A percentile compares a stretch with the other conserved stretches of the same genome.
Evolutionary conservation across 1,139 yeast genomes (phyloP).

Genomic region (Diutina sp.): DNA sequence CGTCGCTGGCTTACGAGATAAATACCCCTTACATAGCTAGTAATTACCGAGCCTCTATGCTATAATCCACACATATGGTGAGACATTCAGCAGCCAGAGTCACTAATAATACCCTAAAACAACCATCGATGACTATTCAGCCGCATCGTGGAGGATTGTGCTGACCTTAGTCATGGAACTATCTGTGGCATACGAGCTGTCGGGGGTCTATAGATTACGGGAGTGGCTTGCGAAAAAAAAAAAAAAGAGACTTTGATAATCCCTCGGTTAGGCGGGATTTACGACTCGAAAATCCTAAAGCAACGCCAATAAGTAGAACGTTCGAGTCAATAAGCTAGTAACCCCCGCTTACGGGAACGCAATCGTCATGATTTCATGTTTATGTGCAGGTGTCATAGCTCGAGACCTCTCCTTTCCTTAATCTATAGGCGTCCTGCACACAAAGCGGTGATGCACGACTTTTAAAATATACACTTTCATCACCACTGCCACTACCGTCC

Average conservation of each 20-base stretch:
- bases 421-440: not conserved
- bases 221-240: not conserved
- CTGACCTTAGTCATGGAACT: not conserved
- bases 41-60: not conserved
- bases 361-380: not conserved
- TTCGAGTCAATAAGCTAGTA: not conserved
- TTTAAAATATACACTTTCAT: not conserved
- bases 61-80: not conserved
- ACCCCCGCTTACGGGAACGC: not conserved
- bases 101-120: not conserved
- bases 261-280: not conserved
- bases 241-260: not conserved
- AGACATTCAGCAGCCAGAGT: not conserved
- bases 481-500: not conserved
- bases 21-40: not conserved
- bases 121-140: not conserved
- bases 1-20: not conserved
- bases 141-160: not conserved
- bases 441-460: not conserved
- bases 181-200: not conserved
- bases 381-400: not conserved
- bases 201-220: not conserved
- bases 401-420: not conserved
- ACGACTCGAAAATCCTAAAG: not conserved
- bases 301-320: not conserved